These are phyloP conservation scores for Cucurbitaria berberidis DNA, from an alignment of 2,329 filamentous ascomycete genomes.

Conservation along the genomic window DNA sequence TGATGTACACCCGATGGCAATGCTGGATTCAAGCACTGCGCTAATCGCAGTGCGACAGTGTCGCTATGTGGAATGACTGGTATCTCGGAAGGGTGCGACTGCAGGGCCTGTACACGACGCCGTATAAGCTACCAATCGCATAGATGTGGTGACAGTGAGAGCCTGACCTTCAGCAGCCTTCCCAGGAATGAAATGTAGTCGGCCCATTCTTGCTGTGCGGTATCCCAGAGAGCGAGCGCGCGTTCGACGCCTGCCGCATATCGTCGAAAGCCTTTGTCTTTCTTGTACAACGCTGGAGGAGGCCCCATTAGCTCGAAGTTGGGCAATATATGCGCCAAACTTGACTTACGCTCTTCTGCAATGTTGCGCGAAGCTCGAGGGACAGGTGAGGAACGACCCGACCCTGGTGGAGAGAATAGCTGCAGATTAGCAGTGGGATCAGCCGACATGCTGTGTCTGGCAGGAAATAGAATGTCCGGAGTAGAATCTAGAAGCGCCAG, in stretches of 20 bases:
- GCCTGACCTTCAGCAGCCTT: slow-evolving; percentile 79
- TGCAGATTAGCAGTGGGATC: slow-evolving; percentile 45
- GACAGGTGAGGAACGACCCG: slow-evolving; percentile 78
- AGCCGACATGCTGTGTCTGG: slow-evolving; percentile 47
- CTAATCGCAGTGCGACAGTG: slow-evolving; percentile 84
- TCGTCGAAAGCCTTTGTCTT: slow-evolving; percentile 76
- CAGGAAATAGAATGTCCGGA: slow-evolving; percentile 21
- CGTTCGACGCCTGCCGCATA: slow-evolving; percentile 90
- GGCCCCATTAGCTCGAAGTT: neutral
- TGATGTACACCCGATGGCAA: slow-evolving; percentile 97
- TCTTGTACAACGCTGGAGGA: slow-evolving; percentile 62
- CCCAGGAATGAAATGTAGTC: slow-evolving; percentile 98
- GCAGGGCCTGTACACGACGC: slow-evolving; percentile 69
- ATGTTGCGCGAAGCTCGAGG: slow-evolving; percentile 78
- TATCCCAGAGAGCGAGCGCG: slow-evolving; percentile 88
- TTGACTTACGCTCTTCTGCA: slow-evolving; percentile 74
- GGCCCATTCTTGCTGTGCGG: slow-evolving; percentile 95
- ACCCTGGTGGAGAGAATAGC: slow-evolving; percentile 75
- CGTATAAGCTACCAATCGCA: slow-evolving; percentile 32
- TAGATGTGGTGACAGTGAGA: slow-evolving; percentile 14
- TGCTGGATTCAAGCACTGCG: slow-evolving; percentile 92
- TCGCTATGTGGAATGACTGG: slow-evolving; percentile 80
- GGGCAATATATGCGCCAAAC: neutral
- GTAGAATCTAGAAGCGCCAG: slow-evolving; percentile 20
- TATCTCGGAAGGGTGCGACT: slow-evolving; percentile 77